Base-by-base conservation (phyloP, 2,329 filamentous ascomycete species). In the Aspergillus tanneri region DNA sequence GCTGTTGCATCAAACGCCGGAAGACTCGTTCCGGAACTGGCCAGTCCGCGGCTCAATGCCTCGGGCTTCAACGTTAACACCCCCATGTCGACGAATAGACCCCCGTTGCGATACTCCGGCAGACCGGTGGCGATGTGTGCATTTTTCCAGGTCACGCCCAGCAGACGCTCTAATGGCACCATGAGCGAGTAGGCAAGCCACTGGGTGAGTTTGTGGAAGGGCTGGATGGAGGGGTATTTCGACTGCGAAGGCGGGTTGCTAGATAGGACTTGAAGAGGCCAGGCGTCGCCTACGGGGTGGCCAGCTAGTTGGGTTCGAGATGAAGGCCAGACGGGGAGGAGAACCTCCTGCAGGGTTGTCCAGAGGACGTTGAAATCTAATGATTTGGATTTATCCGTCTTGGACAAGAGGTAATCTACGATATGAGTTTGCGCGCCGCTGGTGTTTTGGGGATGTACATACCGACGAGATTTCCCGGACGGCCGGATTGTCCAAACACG, bases 101-200 rank as follows among this genome's bases (percentile, higher is more conserved):
- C 85, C 2, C 85, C 85, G 49, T 88, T 88, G 43, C 86, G 79
- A 56, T 88, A 88, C 61, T 88, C 86, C 0, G 86, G 83, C 3
- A 89, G 71, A 0, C 83, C 86, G 0, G 86, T 89, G 7, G 85
- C 74, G 0, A 84, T 75, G 16, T 79, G 71, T 2, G 72, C 66
- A 28, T 80, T 81, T 7, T 67, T 71, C 67, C 81, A 82, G 10
- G 75, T 68, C 11, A 77, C 72, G 1, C 72, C 72, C 8, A 84
- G 68, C 1, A 83, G 64, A 2, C 74, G 73, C 39, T 77, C 72
- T 57, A 84, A 82, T 0, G 81, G 80, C 3, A 87, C 84, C 71
- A 86, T 87, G 6, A 89, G 72, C 0, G 85, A 88, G 66, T 89
- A 89, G 1, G 80, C 80, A 5, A 89, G 77, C 86, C 85, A 88